Evolutionary conservation across 202 grass and related monocot species (phyloP).

Genomic region (Digitaria exilis): DNA sequence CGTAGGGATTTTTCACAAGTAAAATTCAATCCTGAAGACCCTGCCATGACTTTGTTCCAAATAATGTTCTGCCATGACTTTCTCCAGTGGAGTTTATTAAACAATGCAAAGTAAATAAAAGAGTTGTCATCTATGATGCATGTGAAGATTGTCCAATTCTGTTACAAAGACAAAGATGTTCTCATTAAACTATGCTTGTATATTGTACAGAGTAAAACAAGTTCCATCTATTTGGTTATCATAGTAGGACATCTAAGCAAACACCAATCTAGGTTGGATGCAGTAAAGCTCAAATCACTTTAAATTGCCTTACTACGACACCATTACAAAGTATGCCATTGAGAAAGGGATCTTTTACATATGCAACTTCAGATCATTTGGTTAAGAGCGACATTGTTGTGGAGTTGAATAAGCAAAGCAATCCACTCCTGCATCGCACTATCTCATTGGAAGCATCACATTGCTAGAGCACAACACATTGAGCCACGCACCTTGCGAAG

Average conservation of each 20-base stretch:
- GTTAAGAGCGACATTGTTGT: background rate
- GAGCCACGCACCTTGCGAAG: slow-evolving; percentile 70
- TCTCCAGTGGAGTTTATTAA: background rate
- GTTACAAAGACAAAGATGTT: background rate
- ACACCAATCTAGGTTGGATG: background rate
- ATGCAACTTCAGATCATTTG: background rate
- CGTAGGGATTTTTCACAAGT: background rate
- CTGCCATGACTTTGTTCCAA: slow-evolving; percentile 6
- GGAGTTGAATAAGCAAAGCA: background rate
- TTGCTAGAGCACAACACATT: background rate
- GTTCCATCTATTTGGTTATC: background rate
- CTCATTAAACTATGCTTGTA: background rate
- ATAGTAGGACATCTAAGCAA: background rate
- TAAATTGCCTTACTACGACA: background rate
- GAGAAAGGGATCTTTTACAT: background rate
- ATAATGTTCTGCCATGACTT: slow-evolving; percentile 21
- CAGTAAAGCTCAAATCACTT: background rate
- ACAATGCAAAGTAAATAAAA: background rate
- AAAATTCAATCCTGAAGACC: background rate
- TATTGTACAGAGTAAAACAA: background rate
- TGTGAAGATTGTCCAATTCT: background rate
- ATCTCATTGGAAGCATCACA: background rate
- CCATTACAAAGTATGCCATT: background rate
- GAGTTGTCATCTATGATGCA: background rate
- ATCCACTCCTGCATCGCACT: background rate